Percentiles rank a stretch among this genome's conserved stretches.
These are phyloP conservation scores for Exophiala mesophila DNA, from an alignment of 2,329 filamentous ascomycete genomes.

Conservation along the genomic window DNA sequence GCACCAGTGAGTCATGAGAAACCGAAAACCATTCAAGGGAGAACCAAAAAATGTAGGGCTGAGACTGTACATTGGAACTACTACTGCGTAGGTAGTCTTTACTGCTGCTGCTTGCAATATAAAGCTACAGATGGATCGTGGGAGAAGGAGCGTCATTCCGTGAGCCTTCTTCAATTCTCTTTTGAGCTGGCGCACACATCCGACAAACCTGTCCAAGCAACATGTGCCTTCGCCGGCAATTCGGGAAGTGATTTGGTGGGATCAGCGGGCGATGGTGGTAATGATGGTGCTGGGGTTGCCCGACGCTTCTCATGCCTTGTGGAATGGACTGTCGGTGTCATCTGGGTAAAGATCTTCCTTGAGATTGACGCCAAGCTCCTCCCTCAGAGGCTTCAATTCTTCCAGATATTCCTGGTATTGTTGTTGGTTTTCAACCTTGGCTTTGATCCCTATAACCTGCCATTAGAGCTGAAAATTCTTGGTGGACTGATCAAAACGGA, in stretches of 20 bases:
- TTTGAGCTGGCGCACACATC: not conserved
- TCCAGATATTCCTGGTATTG: slow-evolving; percentile 90
- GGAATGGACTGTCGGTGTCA: slow-evolving; percentile 28
- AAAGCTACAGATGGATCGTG: not conserved
- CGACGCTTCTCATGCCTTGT: slow-evolving; percentile 27
- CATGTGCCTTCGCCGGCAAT: slow-evolving; percentile 1
- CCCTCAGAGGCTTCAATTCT: slow-evolving; percentile 85
- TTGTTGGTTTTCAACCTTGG: slow-evolving; percentile 97
- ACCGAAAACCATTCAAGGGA: not conserved
- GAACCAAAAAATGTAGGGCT: not conserved
- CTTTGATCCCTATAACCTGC: slow-evolving; percentile 74
- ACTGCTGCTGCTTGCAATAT: not conserved
- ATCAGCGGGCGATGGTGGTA: not conserved
- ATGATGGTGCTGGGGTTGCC: too few relatives aligned
- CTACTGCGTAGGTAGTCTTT: slow-evolving; percentile 14
- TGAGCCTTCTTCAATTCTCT: not conserved
- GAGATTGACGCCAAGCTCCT: slow-evolving; percentile 85
- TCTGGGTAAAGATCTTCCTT: slow-evolving; percentile 89
- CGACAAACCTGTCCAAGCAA: not conserved
- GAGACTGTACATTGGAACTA: slow-evolving; percentile 12
- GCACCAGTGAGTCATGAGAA: not conserved
- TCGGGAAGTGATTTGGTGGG: not conserved
- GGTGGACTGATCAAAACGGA: too few relatives aligned
- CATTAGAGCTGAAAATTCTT: slow-evolving; percentile 12
- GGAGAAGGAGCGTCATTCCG: not conserved